These are phyloP conservation scores for Gossypium davidsonii DNA, from an alignment of 441 rosid species.

Conservation along the genomic window DNA sequence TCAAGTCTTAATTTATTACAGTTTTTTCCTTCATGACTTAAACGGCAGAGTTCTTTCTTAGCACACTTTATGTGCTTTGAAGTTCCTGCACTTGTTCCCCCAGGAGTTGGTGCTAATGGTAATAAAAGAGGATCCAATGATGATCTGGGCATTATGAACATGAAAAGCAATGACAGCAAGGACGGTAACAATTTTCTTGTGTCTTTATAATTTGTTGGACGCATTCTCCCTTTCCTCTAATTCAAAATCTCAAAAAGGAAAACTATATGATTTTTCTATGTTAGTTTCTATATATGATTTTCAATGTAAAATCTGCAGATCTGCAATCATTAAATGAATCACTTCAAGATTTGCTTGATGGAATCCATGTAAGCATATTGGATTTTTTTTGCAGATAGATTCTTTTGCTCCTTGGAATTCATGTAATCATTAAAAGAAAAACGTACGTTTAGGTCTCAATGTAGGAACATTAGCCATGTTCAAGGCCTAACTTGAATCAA, in stretches of 20 bases:
- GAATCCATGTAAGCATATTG: slow-evolving; percentile 45
- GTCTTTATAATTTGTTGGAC: slow-evolving; percentile 8
- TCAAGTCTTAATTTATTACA: slow-evolving; percentile 12
- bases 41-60: slow-evolving; percentile 88
- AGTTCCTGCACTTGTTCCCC: slow-evolving; percentile 94
- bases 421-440: no score
- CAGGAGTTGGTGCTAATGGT: slow-evolving; percentile 67
- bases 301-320: slow-evolving; percentile 52
- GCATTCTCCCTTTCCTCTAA: slow-evolving; percentile 10
- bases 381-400: neutral
- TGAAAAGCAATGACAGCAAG: slow-evolving; percentile 73
- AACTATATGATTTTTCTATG: slow-evolving; percentile 31
- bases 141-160: slow-evolving; percentile 97
- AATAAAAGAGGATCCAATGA: slow-evolving; percentile 48
- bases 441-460: no score
- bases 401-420: neutral
- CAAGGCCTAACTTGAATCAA: no score
- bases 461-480: no score
- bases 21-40: slow-evolving; percentile 21
- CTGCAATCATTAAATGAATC: slow-evolving; percentile 72
- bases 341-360: slow-evolving; percentile 94
- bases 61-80: slow-evolving; percentile 99
- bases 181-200: slow-evolving; percentile 40
- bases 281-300: no score
- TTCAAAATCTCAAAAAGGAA: slow-evolving; percentile 11